Percentiles rank a stretch among this genome's conserved stretches.
Evolutionary conservation across 805 yeast species (phyloP).

Genomic region (Sungouiella blattae): DNA sequence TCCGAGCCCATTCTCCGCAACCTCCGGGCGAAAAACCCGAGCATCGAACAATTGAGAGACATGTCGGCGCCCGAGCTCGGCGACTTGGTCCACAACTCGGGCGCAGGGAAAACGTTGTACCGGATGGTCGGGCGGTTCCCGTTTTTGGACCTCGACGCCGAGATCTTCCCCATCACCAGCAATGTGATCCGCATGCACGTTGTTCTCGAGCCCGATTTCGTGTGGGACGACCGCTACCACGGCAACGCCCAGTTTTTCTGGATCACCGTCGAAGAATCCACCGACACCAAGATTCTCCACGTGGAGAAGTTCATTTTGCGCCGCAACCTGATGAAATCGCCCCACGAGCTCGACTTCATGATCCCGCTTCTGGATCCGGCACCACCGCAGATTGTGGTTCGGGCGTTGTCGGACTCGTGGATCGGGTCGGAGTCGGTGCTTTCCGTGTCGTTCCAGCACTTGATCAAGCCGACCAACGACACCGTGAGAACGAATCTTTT

Average conservation of each 20-base stretch:
- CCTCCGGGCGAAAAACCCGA: constrained; percentile 59
- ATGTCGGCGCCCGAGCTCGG: constrained; percentile 78
- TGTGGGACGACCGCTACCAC: constrained; percentile 80
- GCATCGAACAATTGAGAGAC: constrained; percentile 70
- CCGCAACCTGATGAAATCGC: constrained; percentile 47
- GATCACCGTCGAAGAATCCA: constrained; percentile 88
- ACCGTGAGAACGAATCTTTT: constrained; percentile 79
- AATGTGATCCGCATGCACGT: constrained; percentile 82
- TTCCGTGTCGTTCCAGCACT: constrained; percentile 82
- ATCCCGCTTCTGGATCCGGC: constrained; percentile 84
- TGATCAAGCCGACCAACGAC: constrained; percentile 84
- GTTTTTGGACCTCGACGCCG: constrained; percentile 65
- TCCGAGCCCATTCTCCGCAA: constrained; percentile 63
- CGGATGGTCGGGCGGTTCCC: constrained; percentile 73
- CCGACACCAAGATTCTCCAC: constrained; percentile 68
- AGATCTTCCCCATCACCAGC: constrained; percentile 82
- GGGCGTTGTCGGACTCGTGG: constrained; percentile 84
- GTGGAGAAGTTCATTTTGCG: constrained; percentile 75
- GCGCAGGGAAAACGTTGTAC: constrained; percentile 64
- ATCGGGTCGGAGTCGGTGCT: constrained; percentile 76
- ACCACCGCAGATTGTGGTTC: constrained; percentile 83
- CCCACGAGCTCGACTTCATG: constrained; percentile 84
- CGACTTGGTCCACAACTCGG: constrained; percentile 78
- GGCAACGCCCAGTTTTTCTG: constrained; percentile 86
- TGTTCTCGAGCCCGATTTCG: constrained; percentile 67